These are phyloP conservation scores for Sporothrix pallida DNA, from an alignment of 2,329 filamentous ascomycete genomes.

Conservation along the genomic window DNA sequence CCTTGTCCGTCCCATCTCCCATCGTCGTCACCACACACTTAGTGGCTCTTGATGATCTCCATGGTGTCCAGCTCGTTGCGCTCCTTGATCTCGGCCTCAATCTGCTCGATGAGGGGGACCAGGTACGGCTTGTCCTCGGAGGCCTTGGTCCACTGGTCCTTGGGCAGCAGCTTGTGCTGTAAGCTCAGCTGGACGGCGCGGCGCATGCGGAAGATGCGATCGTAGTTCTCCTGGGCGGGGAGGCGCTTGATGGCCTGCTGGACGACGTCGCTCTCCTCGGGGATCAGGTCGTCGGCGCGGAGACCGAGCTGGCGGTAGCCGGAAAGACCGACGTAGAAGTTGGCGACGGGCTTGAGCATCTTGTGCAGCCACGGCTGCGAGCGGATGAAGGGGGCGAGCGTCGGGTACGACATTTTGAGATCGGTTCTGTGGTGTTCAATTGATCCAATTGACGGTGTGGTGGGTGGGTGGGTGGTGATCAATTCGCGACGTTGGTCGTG, in stretches of 20 bases:
- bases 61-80: slow-evolving; percentile 59
- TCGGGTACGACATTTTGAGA: slow-evolving; percentile 31
- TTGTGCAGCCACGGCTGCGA: slow-evolving; percentile 85
- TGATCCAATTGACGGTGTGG: not conserved
- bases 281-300: slow-evolving; percentile 88
- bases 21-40: slow-evolving; percentile 27
- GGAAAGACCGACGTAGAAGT: slow-evolving; percentile 87
- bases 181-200: slow-evolving; percentile 82
- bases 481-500: slow-evolving; percentile 18
- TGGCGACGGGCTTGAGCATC: slow-evolving; percentile 79
- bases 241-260: slow-evolving; percentile 90
- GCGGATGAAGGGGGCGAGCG: slow-evolving; percentile 62
- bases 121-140: slow-evolving; percentile 64
- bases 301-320: slow-evolving; percentile 48
- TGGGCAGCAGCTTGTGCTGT: slow-evolving; percentile 68
- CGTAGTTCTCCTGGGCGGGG: slow-evolving; percentile 86
- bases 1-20: not conserved
- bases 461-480: not conserved
- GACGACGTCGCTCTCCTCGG: slow-evolving; percentile 87
- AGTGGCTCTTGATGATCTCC: slow-evolving; percentile 57
- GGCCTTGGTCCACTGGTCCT: slow-evolving; percentile 64
- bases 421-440: not conserved
- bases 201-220: slow-evolving; percentile 96
- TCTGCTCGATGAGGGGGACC: slow-evolving; percentile 57
- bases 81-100: slow-evolving; percentile 57